Evolutionary conservation across 2,329 filamentous ascomycete species (phyloP), one percentile per base, ranked within the genome.

Genomic region (Colletotrichum phormii): DNA sequence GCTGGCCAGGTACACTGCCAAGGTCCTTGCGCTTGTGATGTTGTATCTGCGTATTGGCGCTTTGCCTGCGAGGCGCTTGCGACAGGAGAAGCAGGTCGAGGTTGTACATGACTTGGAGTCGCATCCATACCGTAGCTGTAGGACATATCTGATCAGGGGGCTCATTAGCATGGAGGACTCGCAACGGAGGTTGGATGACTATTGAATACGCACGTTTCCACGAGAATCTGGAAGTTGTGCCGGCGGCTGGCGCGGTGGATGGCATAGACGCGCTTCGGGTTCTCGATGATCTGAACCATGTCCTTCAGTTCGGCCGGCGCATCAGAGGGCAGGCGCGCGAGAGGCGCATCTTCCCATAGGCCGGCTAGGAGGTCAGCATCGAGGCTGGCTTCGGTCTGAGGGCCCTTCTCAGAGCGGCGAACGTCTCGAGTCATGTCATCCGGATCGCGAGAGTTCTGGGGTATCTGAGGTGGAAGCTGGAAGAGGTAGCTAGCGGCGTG

Each of bases 111-210:
- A 85, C 65, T 87, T 84, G 75, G 89, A 89, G 74, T 90, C 90
- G 80, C 95, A 98, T 75, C 95, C 95, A 75, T 93, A 89, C 69
- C 95, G 90, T n/a, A 98, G 89, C 82, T 98, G 95, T 42, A 89
- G 86, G 62, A 95, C 91, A 79, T 94, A 97, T 77, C 94, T 96
- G 75, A 72, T 61, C 71, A 11, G 46, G 69, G 69, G 37, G 59
- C 75, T 58, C 74, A 75, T 76, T 62, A 78, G 72, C 53, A 46
- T 64, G 63, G 31, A 70, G 37, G 29, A 29, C 33, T 29, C 1
- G 13, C n/a, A 26, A 72, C 15, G 4, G 24, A 67, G 60, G 64
- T 51, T 18, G n/a, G 74, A 72, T 61, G 62, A 78, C 60, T 51
- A 66, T 12, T 26, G 42, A 33, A 31, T 33, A 80, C 87, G 75